phyloP scores from a whole-genome alignment of 345 rosid genomes.

The Eucalyptus polybractea region DNA sequence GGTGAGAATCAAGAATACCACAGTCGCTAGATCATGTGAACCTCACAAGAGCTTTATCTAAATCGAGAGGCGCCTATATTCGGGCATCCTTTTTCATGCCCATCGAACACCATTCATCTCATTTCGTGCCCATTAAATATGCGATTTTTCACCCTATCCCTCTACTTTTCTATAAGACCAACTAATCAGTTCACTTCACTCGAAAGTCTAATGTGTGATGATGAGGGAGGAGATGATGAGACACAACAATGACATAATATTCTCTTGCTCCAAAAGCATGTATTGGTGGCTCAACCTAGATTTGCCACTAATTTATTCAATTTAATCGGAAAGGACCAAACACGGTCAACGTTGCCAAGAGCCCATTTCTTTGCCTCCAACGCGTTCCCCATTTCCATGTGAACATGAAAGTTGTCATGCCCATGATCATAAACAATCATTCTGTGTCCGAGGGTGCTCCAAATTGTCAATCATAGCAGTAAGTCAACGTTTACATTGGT shows the following conservation, averaged over 20 bases:
- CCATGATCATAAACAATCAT: background rate
- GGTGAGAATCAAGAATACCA: background rate
- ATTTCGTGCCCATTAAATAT: background rate
- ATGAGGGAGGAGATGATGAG: background rate
- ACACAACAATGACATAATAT: background rate
- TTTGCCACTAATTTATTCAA: background rate
- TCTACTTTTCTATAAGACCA: background rate
- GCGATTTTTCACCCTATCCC: background rate
- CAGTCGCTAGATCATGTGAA: fast-evolving
- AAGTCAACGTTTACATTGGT: background rate
- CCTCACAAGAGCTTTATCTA: background rate
- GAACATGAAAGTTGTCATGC: background rate
- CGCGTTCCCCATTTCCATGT: background rate
- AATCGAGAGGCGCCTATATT: background rate
- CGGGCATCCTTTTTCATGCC: background rate
- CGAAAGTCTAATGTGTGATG: background rate
- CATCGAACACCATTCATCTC: fast-evolving
- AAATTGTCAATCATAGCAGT: background rate
- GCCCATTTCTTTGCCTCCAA: background rate
- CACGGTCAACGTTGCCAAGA: background rate
- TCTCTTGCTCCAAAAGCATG: background rate
- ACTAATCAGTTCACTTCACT: background rate
- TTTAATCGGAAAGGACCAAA: background rate
- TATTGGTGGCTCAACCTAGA: background rate
- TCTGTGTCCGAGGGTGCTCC: background rate